These are phyloP conservation scores for Alternaria consortialis DNA, from an alignment of 2,329 filamentous ascomycete species.

Conservation along the genomic window DNA sequence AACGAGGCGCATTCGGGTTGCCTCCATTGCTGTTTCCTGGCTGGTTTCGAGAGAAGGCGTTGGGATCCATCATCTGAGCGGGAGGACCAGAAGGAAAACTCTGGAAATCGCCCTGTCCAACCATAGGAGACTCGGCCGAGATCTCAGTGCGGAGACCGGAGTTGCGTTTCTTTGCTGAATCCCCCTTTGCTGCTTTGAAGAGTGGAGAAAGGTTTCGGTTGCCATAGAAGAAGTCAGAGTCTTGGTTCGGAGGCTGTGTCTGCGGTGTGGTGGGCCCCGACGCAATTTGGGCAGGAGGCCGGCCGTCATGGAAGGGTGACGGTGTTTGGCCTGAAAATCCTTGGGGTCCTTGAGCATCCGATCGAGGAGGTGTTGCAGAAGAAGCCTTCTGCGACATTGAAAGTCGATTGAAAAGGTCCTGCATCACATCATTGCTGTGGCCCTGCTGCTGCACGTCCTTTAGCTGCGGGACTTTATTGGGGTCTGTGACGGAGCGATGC, in stretches of 20 bases:
- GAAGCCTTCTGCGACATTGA: slow-evolving; percentile 45
- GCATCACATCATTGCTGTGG: slow-evolving; percentile 54
- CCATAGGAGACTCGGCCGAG: slow-evolving; percentile 43
- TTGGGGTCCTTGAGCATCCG: slow-evolving; percentile 31
- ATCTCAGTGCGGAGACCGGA: slow-evolving; percentile 57
- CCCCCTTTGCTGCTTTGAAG: slow-evolving; percentile 58
- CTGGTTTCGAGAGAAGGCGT: slow-evolving; percentile 27
- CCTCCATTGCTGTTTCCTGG: slow-evolving; percentile 25
- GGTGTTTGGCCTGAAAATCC: slow-evolving; percentile 47
- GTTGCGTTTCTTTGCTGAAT: slow-evolving; percentile 52
- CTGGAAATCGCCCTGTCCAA: slow-evolving; percentile 33
- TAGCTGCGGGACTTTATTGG: slow-evolving; percentile 39
- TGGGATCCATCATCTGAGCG: slow-evolving; percentile 29
- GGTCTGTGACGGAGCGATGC: slow-evolving; percentile 44
- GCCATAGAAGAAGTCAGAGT: slow-evolving; percentile 50
- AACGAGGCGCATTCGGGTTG: slow-evolving; percentile 30
- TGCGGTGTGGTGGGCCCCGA: slow-evolving; percentile 48
- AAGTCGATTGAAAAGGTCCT: slow-evolving; percentile 55
- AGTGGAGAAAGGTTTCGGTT: slow-evolving; percentile 60
- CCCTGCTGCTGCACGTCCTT: slow-evolving; percentile 50
- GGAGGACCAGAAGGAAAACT: slow-evolving; percentile 36
- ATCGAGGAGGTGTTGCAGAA: slow-evolving; percentile 34
- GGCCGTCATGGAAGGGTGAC: slow-evolving; percentile 51
- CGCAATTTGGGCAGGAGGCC: slow-evolving; percentile 40
- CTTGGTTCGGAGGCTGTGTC: slow-evolving; percentile 37